Conservation (phyloP, 352 stramenopile genomes). For the Phytophthora idaei region DNA sequence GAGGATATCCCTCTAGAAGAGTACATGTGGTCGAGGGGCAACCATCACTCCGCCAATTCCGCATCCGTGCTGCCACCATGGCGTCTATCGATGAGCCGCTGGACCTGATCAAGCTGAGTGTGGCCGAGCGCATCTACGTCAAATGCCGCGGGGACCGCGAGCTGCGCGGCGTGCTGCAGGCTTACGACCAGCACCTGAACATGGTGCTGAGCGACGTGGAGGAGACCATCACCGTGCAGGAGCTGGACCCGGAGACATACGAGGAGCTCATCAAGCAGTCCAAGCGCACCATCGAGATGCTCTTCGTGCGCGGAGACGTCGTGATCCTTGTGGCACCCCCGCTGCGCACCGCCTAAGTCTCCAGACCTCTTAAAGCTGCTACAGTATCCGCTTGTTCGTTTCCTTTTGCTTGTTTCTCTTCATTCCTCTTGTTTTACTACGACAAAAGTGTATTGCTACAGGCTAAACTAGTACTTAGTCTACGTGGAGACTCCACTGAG, state of each 20-base stretch:
- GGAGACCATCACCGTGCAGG: slow-evolving; percentile 97
- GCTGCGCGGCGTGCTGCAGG: slow-evolving; percentile 96
- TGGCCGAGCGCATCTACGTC: slow-evolving; percentile 99
- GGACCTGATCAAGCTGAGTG: slow-evolving; percentile 98
- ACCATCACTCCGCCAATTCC: slow-evolving; percentile 11
- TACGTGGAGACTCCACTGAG: slow-evolving; percentile 9
- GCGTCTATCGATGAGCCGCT: slow-evolving; percentile 95
- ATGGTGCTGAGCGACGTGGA: slow-evolving; percentile 99
- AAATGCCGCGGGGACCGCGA: slow-evolving; percentile 98
- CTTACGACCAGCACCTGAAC: slow-evolving; percentile 99
- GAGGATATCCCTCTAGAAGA: slow-evolving; percentile 10
- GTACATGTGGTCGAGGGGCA: background rate
- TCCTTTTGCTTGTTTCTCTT: background rate
- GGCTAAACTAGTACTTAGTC: slow-evolving; percentile 2
- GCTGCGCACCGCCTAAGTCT: slow-evolving; percentile 87
- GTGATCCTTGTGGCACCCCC: slow-evolving; percentile 98
- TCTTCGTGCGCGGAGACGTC: slow-evolving; percentile 99
- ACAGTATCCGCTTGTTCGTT: background rate
- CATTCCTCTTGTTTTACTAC: too few relatives aligned
- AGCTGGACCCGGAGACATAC: slow-evolving; percentile 98
- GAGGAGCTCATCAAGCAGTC: slow-evolving; percentile 97
- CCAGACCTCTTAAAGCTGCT: slow-evolving; percentile 1
- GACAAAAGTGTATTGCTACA: background rate
- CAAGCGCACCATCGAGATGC: slow-evolving; percentile 97
- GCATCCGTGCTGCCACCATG: slow-evolving; percentile 38